phyloP scores from a whole-genome alignment of 305 asterid genomes.

The Fraxinus baroniana region DNA sequence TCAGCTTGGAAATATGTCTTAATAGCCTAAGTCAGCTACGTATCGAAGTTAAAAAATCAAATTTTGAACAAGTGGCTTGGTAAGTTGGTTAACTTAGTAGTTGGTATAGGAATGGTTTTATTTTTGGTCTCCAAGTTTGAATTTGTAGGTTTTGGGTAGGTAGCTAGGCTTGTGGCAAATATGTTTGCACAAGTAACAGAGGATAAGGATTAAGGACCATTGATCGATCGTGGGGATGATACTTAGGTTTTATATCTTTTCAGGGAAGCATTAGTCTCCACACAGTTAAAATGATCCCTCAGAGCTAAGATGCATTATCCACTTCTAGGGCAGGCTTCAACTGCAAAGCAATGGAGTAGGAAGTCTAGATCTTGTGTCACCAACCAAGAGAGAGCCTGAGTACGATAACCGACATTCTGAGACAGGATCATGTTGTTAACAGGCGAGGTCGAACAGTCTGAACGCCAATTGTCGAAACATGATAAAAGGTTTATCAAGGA shows the following conservation, averaged over 20 bases:
- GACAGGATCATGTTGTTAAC: background rate
- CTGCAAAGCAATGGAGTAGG: background rate
- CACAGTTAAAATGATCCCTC: background rate
- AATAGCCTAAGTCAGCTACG: background rate
- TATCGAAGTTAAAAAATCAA: background rate
- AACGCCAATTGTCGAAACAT: background rate
- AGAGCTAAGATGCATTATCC: background rate
- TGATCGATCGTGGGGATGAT: background rate
- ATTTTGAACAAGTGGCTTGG: background rate
- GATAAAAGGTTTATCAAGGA: background rate
- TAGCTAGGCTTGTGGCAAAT: background rate
- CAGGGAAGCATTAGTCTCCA: background rate
- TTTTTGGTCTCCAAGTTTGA: background rate
- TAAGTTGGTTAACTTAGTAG: background rate
- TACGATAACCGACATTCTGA: background rate
- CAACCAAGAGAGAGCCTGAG: background rate
- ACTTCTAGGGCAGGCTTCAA: background rate
- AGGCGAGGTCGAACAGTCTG: background rate
- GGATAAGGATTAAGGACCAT: background rate
- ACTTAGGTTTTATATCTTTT: background rate
- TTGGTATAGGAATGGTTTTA: background rate
- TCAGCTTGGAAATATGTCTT: background rate
- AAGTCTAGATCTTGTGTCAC: background rate
- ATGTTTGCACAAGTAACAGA: background rate
- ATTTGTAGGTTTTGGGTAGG: background rate